Evolutionary conservation across 768 basidiomycete species (phyloP).

Genomic region (Nidula microcarpa): DNA sequence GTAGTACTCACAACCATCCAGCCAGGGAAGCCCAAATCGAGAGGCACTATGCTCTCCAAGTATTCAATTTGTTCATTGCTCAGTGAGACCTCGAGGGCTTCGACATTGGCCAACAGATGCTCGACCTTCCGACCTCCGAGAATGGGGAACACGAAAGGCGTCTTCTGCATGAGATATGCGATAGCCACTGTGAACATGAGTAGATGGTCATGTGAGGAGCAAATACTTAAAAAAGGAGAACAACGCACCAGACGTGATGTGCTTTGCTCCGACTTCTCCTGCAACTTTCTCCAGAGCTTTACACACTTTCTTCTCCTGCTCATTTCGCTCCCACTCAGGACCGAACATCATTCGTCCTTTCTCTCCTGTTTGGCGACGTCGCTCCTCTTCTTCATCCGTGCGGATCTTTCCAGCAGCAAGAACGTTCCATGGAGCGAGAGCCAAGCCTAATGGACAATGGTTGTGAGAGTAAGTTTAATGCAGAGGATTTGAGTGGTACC

Average conservation of each 20-base stretch:
- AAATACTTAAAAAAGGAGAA: not conserved
- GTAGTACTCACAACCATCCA: not conserved
- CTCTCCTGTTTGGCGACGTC: conserved; percentile 24
- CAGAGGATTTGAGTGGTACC: conserved; percentile 14
- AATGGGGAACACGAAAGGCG: not conserved
- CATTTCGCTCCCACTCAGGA: conserved; percentile 40
- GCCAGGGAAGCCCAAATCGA: not conserved
- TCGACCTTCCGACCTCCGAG: not conserved
- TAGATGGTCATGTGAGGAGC: not conserved
- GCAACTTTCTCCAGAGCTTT: conserved; percentile 48
- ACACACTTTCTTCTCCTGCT: conserved; percentile 37
- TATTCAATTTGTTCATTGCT: not conserved
- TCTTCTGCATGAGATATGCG: conserved; percentile 37
- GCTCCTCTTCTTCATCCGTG: conserved; percentile 41
- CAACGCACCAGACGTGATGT: conserved; percentile 38
- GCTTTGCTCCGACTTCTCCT: conserved; percentile 41
- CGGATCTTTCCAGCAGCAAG: conserved; percentile 39
- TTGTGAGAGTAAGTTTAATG: too few species aligned
- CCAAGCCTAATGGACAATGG: too few species aligned
- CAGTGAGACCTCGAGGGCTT: not conserved
- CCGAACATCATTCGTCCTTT: conserved; percentile 27
- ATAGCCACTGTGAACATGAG: conserved; percentile 33
- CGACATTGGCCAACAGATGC: not conserved
- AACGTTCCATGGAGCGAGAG: not conserved
- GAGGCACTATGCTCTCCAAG: not conserved